Evolutionary conservation across 768 basidiomycete species (phyloP).

Genomic region (Kwoniella newhampshirensis): DNA sequence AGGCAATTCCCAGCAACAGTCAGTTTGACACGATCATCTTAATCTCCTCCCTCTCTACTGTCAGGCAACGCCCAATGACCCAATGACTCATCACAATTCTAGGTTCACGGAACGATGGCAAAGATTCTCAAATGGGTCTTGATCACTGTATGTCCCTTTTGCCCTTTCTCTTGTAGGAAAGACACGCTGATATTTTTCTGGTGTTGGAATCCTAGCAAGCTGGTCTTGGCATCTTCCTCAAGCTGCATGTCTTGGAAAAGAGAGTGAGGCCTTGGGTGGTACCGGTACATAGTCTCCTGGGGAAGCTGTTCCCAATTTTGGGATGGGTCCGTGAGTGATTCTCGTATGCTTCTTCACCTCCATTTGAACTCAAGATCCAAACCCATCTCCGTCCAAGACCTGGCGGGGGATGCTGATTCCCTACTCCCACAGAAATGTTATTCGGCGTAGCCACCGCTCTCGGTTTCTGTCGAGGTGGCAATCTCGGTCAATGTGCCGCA

Average conservation of each 20-base stretch:
- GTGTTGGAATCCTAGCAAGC: slow-evolving; percentile 58
- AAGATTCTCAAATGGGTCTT: slow-evolving; percentile 63
- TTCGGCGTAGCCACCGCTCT: slow-evolving; percentile 70
- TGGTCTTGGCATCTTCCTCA: slow-evolving; percentile 79
- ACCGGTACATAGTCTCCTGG: slow-evolving; percentile 70
- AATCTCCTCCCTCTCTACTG: no score
- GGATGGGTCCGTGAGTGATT: slow-evolving; percentile 66
- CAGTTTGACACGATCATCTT: no score
- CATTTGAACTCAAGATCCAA: no score
- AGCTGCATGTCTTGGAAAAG: slow-evolving; percentile 81
- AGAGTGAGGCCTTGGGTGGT: slow-evolving; percentile 70
- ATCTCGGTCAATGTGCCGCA: slow-evolving; percentile 74
- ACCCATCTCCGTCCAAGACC: no score
- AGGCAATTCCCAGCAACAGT: slow-evolving; percentile 71
- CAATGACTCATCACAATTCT: background rate
- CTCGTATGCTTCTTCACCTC: background rate
- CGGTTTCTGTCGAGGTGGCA: slow-evolving; percentile 75
- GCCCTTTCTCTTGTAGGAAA: background rate
- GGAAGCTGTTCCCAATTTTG: slow-evolving; percentile 76
- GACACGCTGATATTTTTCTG: background rate
- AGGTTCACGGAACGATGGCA: slow-evolving; percentile 67
- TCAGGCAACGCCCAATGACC: no score
- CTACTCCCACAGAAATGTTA: slow-evolving; percentile 61
- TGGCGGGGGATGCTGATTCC: background rate
- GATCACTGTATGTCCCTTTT: slow-evolving; percentile 54